A percentile compares a stretch with the other conserved stretches of the same genome.
These are phyloP conservation scores for Perkinsus marinus DNA, from an alignment of 169 alveolate species.

Conservation along the genomic window DNA sequence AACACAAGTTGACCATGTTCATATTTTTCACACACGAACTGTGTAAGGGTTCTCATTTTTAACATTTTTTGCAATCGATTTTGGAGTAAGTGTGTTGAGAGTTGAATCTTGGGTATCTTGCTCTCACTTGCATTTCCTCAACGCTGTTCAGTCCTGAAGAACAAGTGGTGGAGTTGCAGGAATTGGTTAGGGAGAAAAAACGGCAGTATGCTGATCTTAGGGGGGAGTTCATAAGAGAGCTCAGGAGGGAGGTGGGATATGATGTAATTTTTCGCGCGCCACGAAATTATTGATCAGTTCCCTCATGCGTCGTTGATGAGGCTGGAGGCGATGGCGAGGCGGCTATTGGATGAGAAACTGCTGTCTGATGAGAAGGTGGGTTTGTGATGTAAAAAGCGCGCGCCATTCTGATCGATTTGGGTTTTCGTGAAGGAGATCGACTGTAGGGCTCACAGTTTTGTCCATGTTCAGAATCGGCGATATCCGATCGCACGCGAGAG, in stretches of 20 bases:
- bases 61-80: no score
- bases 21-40: no score
- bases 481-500: background rate
- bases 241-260: background rate
- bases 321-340: constrained; percentile 1
- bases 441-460: no score
- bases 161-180: background rate
- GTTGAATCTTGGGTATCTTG: no score
- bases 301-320: background rate
- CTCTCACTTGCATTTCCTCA: background rate
- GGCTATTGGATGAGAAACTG: background rate
- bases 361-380: background rate
- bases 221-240: background rate
- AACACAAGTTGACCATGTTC: no score
- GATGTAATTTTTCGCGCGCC: background rate
- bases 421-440: no score
- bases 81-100: no score
- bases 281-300: background rate
- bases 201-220: background rate
- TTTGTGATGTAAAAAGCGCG: background rate
- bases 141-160: background rate
- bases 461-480: background rate
- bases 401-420: no score
- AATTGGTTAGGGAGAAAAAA: background rate
- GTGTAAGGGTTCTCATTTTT: no score